Percentiles rank a stretch among this genome's conserved stretches.
Conservation (phyloP, 257 asterid species). For the Gentiana dahurica region DNA sequence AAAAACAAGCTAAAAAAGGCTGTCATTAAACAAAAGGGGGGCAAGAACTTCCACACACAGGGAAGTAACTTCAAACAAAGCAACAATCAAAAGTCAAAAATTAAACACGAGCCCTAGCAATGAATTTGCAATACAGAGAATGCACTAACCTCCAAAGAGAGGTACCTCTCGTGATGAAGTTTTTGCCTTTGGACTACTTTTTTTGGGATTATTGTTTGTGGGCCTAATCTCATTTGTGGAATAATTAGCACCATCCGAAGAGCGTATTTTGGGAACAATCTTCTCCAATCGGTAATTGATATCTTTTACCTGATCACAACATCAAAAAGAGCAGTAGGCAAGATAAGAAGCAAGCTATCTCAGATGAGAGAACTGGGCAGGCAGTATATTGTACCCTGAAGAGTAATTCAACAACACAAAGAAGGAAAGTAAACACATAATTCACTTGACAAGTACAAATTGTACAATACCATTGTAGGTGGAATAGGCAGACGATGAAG, state of each 20-base stretch:
- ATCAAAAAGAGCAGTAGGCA: slow-evolving; percentile 12
- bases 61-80: too few species aligned
- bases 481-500: slow-evolving; percentile 84
- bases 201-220: slow-evolving; percentile 44
- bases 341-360: slow-evolving; percentile 4
- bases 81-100: too few species aligned
- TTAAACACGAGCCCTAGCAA: too few species aligned
- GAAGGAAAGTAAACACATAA: not conserved
- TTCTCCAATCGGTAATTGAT: slow-evolving; percentile 79
- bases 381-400: not conserved
- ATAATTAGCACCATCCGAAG: slow-evolving; percentile 65
- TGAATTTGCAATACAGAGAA: not conserved
- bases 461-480: slow-evolving; percentile 46
- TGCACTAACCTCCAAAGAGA: slow-evolving; percentile 89
- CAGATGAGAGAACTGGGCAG: slow-evolving; percentile 3
- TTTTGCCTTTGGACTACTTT: slow-evolving; percentile 86
- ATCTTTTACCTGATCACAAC: slow-evolving; percentile 69
- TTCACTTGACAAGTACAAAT: not conserved
- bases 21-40: too few species aligned
- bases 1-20: too few species aligned
- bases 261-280: slow-evolving; percentile 75
- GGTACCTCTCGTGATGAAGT: slow-evolving; percentile 71
- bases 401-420: not conserved
- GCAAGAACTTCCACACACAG: too few species aligned
- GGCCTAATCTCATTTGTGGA: slow-evolving; percentile 52